Base-by-base conservation (phyloP, 371 early-diverging fungal genomes). In the Mortierella sp. region DNA sequence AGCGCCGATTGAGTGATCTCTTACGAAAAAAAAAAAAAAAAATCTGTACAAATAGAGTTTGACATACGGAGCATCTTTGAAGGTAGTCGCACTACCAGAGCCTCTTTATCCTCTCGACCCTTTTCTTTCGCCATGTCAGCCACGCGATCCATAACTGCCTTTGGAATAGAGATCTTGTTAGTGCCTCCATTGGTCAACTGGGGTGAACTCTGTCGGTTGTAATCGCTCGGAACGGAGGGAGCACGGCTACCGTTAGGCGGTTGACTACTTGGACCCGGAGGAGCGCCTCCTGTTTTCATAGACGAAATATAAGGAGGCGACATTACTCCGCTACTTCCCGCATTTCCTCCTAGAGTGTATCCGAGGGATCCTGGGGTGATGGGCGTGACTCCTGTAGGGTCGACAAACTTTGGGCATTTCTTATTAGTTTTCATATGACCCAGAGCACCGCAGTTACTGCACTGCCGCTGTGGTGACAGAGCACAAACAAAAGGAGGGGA, bases 361-460 rank as follows among this genome's bases (percentile, higher is more conserved):
- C 16, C 66, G 9, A 37, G 37, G 37, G 37, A 37, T 9, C 37
- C 37, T 37, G 37, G 37, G 9, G 37, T 37, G 30, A 74, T 71
- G 4, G 79, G 74, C 28, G 74, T 74, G 50, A 77, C 74, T 23
- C 72, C 77, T 2, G 77, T 71, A 14, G 77, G 77, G 47, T 83
- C 84, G 26, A 88, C 84, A 55, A 87, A 92, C 71, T 84, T 90
- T 55, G 95, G 95, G 64, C 96, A 95, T 59, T 88, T 92, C 59
- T 91, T 90, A 80, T 94, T 95, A 5, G 95, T 95, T 79, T 93
- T 95, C 93, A 94, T 95, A 62, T 95, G 96, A 19, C 96, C 96
- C 15, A 90, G 75, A 68, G 90, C 86, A 47, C 95, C 95, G 80
- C 96, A 95, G 73, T 93, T 94, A 66, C 94, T 92, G 76, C 95